These are phyloP conservation scores for Kregervanrija delftensis DNA, from an alignment of 805 yeast genomes.

Conservation along the genomic window DNA sequence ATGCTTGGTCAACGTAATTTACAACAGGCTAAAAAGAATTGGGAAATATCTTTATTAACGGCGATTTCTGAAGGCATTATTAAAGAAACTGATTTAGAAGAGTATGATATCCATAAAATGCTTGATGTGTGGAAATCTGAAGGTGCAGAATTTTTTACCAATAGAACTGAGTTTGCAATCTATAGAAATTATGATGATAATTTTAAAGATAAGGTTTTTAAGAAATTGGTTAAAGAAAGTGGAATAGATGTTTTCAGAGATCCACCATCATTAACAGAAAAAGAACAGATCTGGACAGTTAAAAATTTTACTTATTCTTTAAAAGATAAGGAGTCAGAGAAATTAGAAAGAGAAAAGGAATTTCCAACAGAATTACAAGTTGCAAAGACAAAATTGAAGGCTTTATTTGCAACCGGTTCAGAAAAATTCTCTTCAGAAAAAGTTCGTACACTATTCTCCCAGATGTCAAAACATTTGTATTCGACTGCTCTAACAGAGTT, in stretches of 20 bases:
- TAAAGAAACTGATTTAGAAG: conserved; percentile 40
- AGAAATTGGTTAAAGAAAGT: conserved; percentile 22
- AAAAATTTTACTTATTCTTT: conserved; percentile 36
- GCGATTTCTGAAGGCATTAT: conserved; percentile 54
- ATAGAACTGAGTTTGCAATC: conserved; percentile 18
- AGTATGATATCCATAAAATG: conserved; percentile 44
- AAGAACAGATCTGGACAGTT: conserved; percentile 48
- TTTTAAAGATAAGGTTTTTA: conserved; percentile 36
- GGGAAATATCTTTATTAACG: conserved; percentile 58
- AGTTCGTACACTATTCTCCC: conserved; percentile 41
- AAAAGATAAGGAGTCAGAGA: conserved; percentile 11
- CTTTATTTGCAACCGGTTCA: conserved; percentile 52
- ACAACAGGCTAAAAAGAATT: conserved; percentile 44
- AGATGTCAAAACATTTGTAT: conserved; percentile 39
- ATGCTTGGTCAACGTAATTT: conserved; percentile 53
- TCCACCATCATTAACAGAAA: conserved; percentile 59
- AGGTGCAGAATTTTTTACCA: conserved; percentile 27
- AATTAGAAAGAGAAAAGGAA: conserved; percentile 1
- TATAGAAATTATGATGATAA: conserved; percentile 41
- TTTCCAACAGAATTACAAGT: conserved; percentile 25
- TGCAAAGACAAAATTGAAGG: conserved; percentile 38
- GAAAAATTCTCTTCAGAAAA: conserved; percentile 37
- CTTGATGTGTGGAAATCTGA: conserved; percentile 60
- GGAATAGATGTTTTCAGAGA: conserved; percentile 41
- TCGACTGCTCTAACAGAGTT: conserved; percentile 44